A percentile compares a stretch with the other conserved stretches of the same genome.
phyloP scores from a whole-genome alignment of 2,329 filamentous ascomycete genomes.

The Aspergillus transmontanensis region DNA sequence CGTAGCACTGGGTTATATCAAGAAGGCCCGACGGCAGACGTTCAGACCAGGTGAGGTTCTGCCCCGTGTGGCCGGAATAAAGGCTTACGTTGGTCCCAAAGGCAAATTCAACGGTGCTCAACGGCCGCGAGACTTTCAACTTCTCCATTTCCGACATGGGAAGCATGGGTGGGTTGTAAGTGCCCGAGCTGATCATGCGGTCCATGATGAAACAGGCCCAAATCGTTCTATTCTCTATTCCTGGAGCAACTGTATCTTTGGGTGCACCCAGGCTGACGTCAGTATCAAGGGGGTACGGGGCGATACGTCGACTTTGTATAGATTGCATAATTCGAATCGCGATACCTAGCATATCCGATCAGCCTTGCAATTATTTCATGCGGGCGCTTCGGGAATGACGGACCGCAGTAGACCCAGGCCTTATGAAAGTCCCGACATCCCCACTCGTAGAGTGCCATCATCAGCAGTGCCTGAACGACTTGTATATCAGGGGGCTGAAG shows the following conservation, averaged over 20 bases:
- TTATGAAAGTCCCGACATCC: constrained; percentile 6
- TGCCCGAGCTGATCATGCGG: not conserved
- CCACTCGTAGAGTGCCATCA: constrained; percentile 6
- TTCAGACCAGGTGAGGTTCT: not conserved
- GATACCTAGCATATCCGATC: not conserved
- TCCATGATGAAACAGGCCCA: constrained; percentile 8
- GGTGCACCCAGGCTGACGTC: not conserved
- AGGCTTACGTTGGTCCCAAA: not conserved
- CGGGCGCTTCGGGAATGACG: not conserved
- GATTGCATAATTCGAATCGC: constrained; percentile 3
- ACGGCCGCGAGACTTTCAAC: not conserved
- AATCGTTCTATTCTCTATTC: constrained; percentile 1
- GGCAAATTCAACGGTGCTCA: not conserved
- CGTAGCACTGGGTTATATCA: constrained; percentile 4
- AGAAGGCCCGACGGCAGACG: not conserved
- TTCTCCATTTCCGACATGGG: constrained; percentile 1
- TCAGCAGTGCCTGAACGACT: constrained; percentile 2
- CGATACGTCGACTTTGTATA: not conserved
- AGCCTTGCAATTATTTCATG: not conserved
- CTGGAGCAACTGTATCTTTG: not conserved
- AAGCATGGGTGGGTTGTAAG: constrained; percentile 2
- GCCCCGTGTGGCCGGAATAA: not conserved
- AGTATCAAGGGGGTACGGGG: not conserved
- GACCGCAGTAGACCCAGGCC: constrained; percentile 6
- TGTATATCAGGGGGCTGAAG: constrained; percentile 1